Percentiles rank a stretch among this genome's conserved stretches.
phyloP scores from a whole-genome alignment of 2,329 filamentous ascomycete species.

The Talaromyces atroroseus region DNA sequence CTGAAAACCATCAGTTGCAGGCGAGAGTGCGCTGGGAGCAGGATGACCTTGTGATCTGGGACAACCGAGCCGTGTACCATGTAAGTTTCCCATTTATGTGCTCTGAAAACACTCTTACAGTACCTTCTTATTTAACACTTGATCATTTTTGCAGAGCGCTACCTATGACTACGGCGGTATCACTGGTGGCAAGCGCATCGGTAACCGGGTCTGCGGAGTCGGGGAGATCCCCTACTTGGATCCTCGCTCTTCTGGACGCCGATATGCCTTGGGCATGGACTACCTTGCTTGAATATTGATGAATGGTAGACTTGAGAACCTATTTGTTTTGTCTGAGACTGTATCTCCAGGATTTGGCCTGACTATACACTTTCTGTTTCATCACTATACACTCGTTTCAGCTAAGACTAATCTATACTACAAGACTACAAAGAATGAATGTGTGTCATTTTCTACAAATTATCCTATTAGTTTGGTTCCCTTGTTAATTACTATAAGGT shows the following conservation, averaged over 20 bases:
- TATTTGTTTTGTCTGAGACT: background rate
- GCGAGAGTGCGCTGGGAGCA: background rate
- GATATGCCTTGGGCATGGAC: background rate
- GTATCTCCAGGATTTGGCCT: background rate
- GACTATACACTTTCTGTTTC: background rate
- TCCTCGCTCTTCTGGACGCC: slow-evolving; percentile 11
- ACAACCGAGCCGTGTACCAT: slow-evolving; percentile 27
- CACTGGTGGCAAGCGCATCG: background rate
- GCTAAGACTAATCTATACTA: background rate
- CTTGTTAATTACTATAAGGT: no score
- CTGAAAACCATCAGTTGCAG: slow-evolving; percentile 3
- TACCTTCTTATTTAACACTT: background rate
- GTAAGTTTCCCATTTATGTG: background rate
- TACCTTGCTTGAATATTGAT: background rate
- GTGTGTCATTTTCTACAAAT: background rate
- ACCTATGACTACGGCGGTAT: slow-evolving; percentile 1
- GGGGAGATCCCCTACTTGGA: slow-evolving; percentile 32
- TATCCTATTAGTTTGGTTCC: background rate
- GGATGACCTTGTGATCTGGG: slow-evolving; percentile 26
- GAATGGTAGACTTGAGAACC: background rate
- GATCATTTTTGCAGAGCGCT: background rate
- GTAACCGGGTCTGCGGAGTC: slow-evolving; percentile 17
- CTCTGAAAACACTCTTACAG: background rate
- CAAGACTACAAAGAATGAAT: background rate
- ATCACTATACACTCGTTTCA: background rate